Percentiles rank a stretch among this genome's conserved stretches.
Evolutionary conservation across 2,329 filamentous ascomycete species (phyloP).

Genomic region (Tolypocladium nubicola): DNA sequence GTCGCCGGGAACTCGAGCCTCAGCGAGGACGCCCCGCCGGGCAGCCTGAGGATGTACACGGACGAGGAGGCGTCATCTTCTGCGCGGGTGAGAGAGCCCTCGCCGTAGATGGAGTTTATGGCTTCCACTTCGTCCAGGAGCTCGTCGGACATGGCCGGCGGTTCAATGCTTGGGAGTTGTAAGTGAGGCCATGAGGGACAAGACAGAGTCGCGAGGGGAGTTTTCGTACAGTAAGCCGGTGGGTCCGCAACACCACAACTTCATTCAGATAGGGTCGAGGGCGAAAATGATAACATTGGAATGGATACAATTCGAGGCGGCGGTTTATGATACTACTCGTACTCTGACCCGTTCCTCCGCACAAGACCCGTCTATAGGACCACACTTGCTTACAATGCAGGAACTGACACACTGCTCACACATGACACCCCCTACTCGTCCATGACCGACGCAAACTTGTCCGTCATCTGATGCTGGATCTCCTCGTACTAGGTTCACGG

Average conservation of each 20-base stretch:
- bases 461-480: constrained; percentile 82
- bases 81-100: constrained; percentile 44
- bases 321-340: constrained; percentile 5
- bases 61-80: constrained; percentile 16
- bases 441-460: constrained; percentile 93
- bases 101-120: constrained; percentile 76
- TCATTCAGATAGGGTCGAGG: neutral
- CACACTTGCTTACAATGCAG: constrained; percentile 12
- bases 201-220: neutral
- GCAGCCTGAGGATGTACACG: constrained; percentile 55
- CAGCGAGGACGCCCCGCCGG: constrained; percentile 47
- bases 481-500: constrained; percentile 64
- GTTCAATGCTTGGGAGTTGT: neutral
- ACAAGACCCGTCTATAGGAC: constrained; percentile 16
- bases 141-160: constrained; percentile 39
- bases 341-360: constrained; percentile 8
- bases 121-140: constrained; percentile 67
- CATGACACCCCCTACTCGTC: constrained; percentile 60
- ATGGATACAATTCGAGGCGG: constrained; percentile 17
- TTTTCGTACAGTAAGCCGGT: neutral
- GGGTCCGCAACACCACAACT: neutral
- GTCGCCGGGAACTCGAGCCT: constrained; percentile 56
- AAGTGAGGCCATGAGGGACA: neutral
- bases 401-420: neutral
- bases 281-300: constrained; percentile 8